Base-by-base conservation (phyloP, 495 filamentous ascomycete species). In the Letharia columbiana region DNA sequence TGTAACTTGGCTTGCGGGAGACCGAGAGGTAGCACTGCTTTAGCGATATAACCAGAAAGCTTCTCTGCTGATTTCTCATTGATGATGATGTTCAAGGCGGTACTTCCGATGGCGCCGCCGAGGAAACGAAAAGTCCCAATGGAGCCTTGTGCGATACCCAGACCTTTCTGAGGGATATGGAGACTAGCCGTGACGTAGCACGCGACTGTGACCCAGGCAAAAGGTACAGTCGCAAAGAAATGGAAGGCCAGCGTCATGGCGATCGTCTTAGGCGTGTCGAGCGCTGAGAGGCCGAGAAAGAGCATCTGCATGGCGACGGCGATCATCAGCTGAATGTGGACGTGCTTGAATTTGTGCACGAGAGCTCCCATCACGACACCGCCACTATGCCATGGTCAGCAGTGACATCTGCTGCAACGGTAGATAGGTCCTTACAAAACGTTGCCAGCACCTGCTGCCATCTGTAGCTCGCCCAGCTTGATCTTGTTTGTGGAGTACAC, bases 101-200 rank as follows among this genome's bases (percentile, higher is more conserved):
- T 42, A 15, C 39, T 40, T 40, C 39, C 39, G 39, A 40, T 40
- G 39, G 39, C 39, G 39, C 39, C 39, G 39, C 39, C 39, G 10
- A 40, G 39, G 39, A 40, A 40, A 40, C 39, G 39, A 40, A 40
- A 40, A 40, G 39, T 40, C 10, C 39, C 39, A 40, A 40, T 40
- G 4, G 39, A 40, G 39, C 39, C 39, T 40, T 40, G 39, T 10
- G 39, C 39, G 10, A 40, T 40, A 40, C 64, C 64, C 40, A 66
- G 31, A 47, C 44, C 59, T 49, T 59, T 63, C 45, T 66, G 64
- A n/a, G 64, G 64, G 5, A 66, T 59, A 56, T 66, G 64, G 31
- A 66, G 56, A 23, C 64, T 61, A n/a, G 64, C 64, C 40, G 64
- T 66, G 10, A 66, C 52, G 13, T 66, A 66, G 56, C 64, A 66